These are phyloP conservation scores for Barnettozyma sp. DNA, from an alignment of 805 yeast genomes.

Conservation along the genomic window DNA sequence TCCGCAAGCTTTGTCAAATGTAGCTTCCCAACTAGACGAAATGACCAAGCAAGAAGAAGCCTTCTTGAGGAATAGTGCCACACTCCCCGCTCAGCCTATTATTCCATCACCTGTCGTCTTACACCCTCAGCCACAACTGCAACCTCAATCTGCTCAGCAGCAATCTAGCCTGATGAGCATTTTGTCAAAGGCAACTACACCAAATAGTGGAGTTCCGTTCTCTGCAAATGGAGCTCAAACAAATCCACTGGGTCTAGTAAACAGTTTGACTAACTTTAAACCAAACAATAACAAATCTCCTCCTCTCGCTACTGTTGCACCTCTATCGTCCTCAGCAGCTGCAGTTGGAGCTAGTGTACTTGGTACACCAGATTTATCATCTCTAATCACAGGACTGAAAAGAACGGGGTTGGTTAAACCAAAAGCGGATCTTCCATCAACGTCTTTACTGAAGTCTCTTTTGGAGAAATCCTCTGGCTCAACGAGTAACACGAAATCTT, in stretches of 20 bases:
- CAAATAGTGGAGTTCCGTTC: constrained; percentile 1
- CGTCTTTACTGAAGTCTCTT: not conserved
- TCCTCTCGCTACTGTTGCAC: not conserved
- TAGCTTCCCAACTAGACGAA: constrained; percentile 33
- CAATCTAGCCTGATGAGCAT: constrained; percentile 14
- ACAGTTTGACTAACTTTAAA: constrained; percentile 16
- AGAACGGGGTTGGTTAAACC: constrained; percentile 20
- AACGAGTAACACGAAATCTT: not conserved
- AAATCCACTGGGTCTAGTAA: constrained; percentile 16
- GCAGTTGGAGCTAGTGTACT: constrained; percentile 3
- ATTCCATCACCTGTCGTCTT: constrained; percentile 2
- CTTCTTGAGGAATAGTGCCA: constrained; percentile 25
- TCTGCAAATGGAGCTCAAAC: constrained; percentile 1
- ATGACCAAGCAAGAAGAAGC: constrained; percentile 33
- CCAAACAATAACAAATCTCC: constrained; percentile 1
- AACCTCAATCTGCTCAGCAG: constrained; percentile 15
- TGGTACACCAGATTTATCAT: constrained; percentile 14
- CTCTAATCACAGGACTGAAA: constrained; percentile 15
- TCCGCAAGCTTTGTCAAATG: constrained; percentile 26
- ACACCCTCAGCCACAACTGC: constrained; percentile 4
- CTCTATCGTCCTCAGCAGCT: constrained; percentile 9
- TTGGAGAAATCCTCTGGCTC: not conserved
- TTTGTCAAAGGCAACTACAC: not conserved
- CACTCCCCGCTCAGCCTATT: constrained; percentile 13
- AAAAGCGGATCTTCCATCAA: constrained; percentile 2